Evolutionary conservation across 257 asterid species (phyloP), one percentile per base, ranked within the genome.

Genomic region (Linderniella brevidens): DNA sequence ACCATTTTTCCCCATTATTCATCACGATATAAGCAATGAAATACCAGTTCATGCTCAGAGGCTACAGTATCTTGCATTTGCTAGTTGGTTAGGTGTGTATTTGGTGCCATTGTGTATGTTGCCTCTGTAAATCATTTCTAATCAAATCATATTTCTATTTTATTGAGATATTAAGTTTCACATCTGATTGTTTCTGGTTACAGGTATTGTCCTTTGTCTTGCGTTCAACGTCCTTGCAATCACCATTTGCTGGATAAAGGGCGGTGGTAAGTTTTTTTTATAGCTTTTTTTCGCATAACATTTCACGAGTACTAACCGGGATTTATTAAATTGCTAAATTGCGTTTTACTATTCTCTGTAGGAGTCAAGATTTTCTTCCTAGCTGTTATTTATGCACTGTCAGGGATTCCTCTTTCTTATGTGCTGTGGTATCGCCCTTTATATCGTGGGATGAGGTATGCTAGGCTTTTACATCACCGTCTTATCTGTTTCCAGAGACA

Each of bases 381-480:
- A 61, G 82, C 95, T 56, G 55, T 81, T 56, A 88, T 88, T 66
- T 88, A 88, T 74, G 86, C 84, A 36, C 50, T 88, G 55, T 58
- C 55, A 71, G 97, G 97, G 54, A 68, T 82, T 62, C 97, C 97
- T 46, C 68, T 80, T 45, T 88, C 97, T 12, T 88, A 80, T 62
- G 77, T 83, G 61, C 71, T 88, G 44, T 88, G 97, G 95, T 87
- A 87, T 83, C 72, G 86, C 70, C 97, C 97, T 25, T 63, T 88
- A 62, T 88, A 88, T 68, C 80, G 80, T 14, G 97, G 95, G 52
- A 72, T 86, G 85, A 79, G 97, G 97, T 86, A 66, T 50, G 35
- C 51, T 17, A 17, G 25, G 51, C 35, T 45, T 14, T 4, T 44
- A 19, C 17, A 58, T 57, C 50, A 50, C 53, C 25, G 47, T 51